These are phyloP conservation scores for Plasmodium falciparum DNA, from an alignment of 169 alveolate genomes.

Conservation along the genomic window DNA sequence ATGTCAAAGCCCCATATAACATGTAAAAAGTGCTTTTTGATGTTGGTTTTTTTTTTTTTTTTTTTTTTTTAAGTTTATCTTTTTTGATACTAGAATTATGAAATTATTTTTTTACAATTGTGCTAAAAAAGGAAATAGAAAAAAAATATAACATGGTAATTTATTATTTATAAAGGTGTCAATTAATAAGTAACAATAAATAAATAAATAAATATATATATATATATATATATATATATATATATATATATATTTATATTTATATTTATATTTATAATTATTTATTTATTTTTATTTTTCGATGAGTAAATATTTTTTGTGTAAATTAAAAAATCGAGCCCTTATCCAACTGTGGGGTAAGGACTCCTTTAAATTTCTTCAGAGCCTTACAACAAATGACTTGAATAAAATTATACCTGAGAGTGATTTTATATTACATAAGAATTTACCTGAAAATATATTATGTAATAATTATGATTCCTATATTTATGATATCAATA, in stretches of 20 bases:
- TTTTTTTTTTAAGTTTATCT: no score
- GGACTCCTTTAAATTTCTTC: constrained; percentile 83
- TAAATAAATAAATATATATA: background rate
- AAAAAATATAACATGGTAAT: no score
- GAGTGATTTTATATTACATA: constrained; percentile 34
- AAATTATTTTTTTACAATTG: no score
- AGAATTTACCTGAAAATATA: constrained; percentile 36
- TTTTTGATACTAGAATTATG: no score
- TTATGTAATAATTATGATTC: constrained; percentile 28
- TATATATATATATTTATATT: background rate
- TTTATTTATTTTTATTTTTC: background rate
- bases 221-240: background rate
- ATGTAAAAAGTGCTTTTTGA: no score
- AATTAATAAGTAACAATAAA: background rate
- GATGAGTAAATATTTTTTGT: constrained; percentile 62
- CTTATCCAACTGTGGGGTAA: constrained; percentile 77
- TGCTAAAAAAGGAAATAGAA: no score
- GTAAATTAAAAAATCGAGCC: constrained; percentile 76
- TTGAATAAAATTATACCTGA: constrained; percentile 56
- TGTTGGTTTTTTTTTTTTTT: no score
- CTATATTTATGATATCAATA: constrained; percentile 9
- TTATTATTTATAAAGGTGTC: no score
- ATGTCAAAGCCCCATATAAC: no score
- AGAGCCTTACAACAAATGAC: constrained; percentile 82
- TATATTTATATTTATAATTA: background rate